These are phyloP conservation scores for Fomitopsis pinicola DNA, from an alignment of 1,284 basidiomycete species.

Conservation along the genomic window DNA sequence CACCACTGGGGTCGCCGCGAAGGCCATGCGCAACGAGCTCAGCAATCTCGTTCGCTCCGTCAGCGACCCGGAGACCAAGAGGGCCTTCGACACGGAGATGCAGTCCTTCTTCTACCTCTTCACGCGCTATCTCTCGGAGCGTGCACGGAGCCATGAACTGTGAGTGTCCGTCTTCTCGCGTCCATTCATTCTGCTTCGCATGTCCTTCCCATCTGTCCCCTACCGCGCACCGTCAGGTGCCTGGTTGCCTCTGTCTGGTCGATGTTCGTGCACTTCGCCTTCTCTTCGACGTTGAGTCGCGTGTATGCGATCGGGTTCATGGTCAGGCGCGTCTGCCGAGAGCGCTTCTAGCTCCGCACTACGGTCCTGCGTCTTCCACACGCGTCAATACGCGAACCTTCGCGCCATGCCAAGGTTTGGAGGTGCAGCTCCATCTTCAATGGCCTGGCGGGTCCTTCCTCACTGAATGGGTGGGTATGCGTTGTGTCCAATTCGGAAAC, in stretches of 20 bases:
- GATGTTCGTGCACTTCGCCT: background rate
- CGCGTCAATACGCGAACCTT: background rate
- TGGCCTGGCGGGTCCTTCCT: no score
- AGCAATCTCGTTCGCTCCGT: slow-evolving; percentile 87
- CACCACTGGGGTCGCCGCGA: slow-evolving; percentile 95
- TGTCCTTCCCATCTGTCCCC: no score
- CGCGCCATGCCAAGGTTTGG: background rate
- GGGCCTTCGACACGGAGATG: slow-evolving; percentile 98
- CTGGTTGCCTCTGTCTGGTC: background rate
- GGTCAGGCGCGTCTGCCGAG: background rate
- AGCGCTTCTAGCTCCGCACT: background rate
- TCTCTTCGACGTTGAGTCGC: background rate
- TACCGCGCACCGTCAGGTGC: background rate
- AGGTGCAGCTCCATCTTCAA: no score
- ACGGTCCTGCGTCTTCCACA: background rate
- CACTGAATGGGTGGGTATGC: no score
- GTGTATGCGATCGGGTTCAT: background rate
- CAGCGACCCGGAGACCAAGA: slow-evolving; percentile 75
- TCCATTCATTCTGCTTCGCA: background rate
- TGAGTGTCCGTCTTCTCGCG: slow-evolving; percentile 39
- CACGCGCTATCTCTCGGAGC: slow-evolving; percentile 95
- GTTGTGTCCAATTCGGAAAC: no score
- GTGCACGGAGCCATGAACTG: slow-evolving; percentile 94
- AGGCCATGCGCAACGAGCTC: slow-evolving; percentile 99
- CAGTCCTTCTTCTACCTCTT: slow-evolving; percentile 99